Evolutionary conservation across 345 rosid species (phyloP).

Genomic region (Acer saccharum): DNA sequence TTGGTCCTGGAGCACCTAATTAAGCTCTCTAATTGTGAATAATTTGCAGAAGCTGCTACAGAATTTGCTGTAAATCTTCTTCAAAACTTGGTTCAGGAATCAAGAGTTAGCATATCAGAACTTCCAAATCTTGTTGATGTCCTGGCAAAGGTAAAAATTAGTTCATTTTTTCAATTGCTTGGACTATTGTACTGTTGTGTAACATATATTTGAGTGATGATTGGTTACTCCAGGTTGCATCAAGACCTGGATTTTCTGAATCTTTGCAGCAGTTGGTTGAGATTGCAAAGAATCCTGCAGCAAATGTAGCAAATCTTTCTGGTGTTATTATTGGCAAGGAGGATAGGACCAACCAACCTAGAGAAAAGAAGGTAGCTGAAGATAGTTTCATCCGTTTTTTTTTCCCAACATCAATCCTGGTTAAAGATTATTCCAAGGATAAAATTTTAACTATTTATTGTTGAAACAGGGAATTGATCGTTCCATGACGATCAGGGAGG

Average conservation of each 20-base stretch:
- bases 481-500: conserved; percentile 27
- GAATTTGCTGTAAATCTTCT: conserved; percentile 39
- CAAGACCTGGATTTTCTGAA: conserved; percentile 33
- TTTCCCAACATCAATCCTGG: not conserved
- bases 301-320: conserved; percentile 19
- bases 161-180: not conserved
- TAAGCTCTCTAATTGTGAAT: not conserved
- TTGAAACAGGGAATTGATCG: not conserved
- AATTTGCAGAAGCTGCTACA: conserved; percentile 33
- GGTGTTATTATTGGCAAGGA: not conserved
- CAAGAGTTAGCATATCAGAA: conserved; percentile 35
- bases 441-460: not conserved
- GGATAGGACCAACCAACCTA: conserved; percentile 7
- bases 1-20: not conserved
- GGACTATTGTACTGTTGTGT: not conserved
- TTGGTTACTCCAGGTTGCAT: conserved; percentile 26
- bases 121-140: conserved; percentile 41
- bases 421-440: not conserved
- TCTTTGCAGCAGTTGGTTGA: conserved; percentile 42
- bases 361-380: conserved; percentile 29
- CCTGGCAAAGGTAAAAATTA: conserved; percentile 30
- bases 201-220: not conserved
- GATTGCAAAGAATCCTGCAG: conserved; percentile 37
- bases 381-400: not conserved
- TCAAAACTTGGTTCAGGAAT: conserved; percentile 35